A percentile compares a stretch with the other conserved stretches of the same genome.
These are phyloP conservation scores for Cercospora sp. DNA, from an alignment of 2,329 filamentous ascomycete species.

Conservation along the genomic window DNA sequence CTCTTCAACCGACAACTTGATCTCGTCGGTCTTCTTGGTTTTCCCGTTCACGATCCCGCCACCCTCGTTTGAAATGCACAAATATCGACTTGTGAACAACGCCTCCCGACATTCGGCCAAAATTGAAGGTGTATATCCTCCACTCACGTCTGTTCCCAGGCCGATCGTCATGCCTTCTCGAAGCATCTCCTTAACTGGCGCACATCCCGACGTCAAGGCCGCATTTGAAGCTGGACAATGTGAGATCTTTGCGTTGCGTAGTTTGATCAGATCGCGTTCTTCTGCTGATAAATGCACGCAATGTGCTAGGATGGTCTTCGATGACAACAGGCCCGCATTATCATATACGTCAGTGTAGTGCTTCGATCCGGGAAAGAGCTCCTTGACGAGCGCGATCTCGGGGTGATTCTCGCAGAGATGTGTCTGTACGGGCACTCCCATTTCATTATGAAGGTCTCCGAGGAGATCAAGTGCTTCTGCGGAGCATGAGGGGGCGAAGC, in stretches of 20 bases:
- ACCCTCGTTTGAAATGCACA: conserved; percentile 54
- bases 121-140: conserved; percentile 79
- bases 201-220: conserved; percentile 75
- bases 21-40: conserved; percentile 31
- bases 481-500: conserved; percentile 61
- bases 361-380: conserved; percentile 64
- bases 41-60: conserved; percentile 2
- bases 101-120: conserved; percentile 83
- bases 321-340: conserved; percentile 64
- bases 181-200: conserved; percentile 72
- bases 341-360: conserved; percentile 83
- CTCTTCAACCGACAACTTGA: conserved; percentile 77
- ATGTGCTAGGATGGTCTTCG: conserved; percentile 80
- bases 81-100: conserved; percentile 71
- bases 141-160: conserved; percentile 86
- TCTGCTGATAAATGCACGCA: conserved; percentile 70
- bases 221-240: conserved; percentile 90
- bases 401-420: conserved; percentile 81
- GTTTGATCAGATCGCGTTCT: conserved; percentile 66
- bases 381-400: conserved; percentile 70
- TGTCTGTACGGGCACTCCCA: conserved; percentile 74
- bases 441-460: conserved; percentile 63
- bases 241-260: conserved; percentile 65
- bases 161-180: conserved; percentile 76
- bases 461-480: conserved; percentile 60